Conservation (phyloP, 192 early-diverging fungal genomes). For the Coemansia sp. region DNA sequence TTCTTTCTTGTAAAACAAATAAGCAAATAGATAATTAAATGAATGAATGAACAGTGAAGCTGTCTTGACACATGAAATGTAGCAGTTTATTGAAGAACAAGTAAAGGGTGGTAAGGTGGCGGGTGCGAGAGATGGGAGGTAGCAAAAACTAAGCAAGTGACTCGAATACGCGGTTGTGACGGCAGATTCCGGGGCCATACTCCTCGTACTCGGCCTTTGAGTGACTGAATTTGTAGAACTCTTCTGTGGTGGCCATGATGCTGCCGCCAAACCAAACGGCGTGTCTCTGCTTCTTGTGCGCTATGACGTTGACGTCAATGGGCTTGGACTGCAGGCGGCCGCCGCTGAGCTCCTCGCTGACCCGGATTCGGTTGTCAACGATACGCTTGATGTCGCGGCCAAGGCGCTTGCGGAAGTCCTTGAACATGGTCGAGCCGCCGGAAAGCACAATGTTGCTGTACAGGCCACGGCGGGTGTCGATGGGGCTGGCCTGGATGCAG, state of each 20-base stretch:
- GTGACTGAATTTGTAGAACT: slow-evolving; percentile 91
- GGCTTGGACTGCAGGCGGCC: slow-evolving; percentile 67
- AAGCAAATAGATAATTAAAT: no score
- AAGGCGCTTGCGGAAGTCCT: slow-evolving; percentile 91
- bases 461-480: slow-evolving; percentile 93
- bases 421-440: slow-evolving; percentile 99
- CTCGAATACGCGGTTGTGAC: slow-evolving; percentile 89
- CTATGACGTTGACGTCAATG: slow-evolving; percentile 95
- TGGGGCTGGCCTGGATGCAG: slow-evolving; percentile 94
- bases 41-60: no score
- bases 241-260: slow-evolving; percentile 81
- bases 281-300: slow-evolving; percentile 98
- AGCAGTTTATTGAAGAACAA: no score
- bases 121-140: no score
- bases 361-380: slow-evolving; percentile 67
- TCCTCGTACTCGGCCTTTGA: slow-evolving; percentile 98
- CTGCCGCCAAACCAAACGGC: slow-evolving; percentile 99
- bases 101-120: no score
- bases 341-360: slow-evolving; percentile 73
- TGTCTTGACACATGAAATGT: no score
- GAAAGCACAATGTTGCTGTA: slow-evolving; percentile 99
- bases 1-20: no score
- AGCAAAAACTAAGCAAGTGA: slow-evolving; percentile 47
- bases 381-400: slow-evolving; percentile 93
- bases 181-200: slow-evolving; percentile 89